Percentiles rank a stretch among this genome's conserved stretches.
Evolutionary conservation across 805 yeast species (phyloP).

Genomic region (Barnettozyma vustinii): DNA sequence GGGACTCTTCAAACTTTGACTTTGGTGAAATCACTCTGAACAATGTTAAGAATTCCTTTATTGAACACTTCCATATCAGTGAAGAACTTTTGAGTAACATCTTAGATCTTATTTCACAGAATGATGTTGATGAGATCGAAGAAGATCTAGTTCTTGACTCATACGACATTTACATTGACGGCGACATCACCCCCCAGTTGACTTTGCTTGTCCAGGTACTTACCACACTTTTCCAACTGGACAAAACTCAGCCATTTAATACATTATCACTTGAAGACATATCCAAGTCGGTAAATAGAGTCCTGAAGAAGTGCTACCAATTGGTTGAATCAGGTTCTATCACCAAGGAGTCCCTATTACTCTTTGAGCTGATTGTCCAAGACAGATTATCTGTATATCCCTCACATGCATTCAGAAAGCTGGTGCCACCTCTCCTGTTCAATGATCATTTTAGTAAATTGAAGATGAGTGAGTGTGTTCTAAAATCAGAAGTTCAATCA

Average conservation of each 20-base stretch:
- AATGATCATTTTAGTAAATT: slow-evolving; percentile 17
- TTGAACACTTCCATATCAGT: slow-evolving; percentile 16
- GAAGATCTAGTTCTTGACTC: slow-evolving; percentile 44
- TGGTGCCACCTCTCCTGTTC: slow-evolving; percentile 14
- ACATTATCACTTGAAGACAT: slow-evolving; percentile 14
- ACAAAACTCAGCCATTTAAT: slow-evolving; percentile 20
- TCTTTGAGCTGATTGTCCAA: slow-evolving; percentile 26
- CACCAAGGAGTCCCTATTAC: slow-evolving; percentile 31
- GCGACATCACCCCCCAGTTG: slow-evolving; percentile 57
- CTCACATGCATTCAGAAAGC: slow-evolving; percentile 25
- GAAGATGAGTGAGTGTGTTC: slow-evolving; percentile 49
- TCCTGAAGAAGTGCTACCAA: slow-evolving; percentile 56
- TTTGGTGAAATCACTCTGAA: slow-evolving; percentile 67
- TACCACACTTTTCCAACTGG: slow-evolving; percentile 28
- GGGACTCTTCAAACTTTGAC: slow-evolving; percentile 65
- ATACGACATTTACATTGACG: slow-evolving; percentile 56
- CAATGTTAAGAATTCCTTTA: slow-evolving; percentile 35
- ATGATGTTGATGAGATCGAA: slow-evolving; percentile 32
- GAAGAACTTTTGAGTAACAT: slow-evolving; percentile 30
- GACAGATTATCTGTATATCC: slow-evolving; percentile 45
- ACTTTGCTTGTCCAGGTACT: slow-evolving; percentile 48
- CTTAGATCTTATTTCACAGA: slow-evolving; percentile 24
- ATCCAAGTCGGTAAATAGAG: slow-evolving; percentile 38
- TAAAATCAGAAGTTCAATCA: slow-evolving; percentile 51
- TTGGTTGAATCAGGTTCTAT: slow-evolving; percentile 43